Evolutionary conservation across 2,329 filamentous ascomycete species (phyloP).

Genomic region (Alternaria metachromatica): DNA sequence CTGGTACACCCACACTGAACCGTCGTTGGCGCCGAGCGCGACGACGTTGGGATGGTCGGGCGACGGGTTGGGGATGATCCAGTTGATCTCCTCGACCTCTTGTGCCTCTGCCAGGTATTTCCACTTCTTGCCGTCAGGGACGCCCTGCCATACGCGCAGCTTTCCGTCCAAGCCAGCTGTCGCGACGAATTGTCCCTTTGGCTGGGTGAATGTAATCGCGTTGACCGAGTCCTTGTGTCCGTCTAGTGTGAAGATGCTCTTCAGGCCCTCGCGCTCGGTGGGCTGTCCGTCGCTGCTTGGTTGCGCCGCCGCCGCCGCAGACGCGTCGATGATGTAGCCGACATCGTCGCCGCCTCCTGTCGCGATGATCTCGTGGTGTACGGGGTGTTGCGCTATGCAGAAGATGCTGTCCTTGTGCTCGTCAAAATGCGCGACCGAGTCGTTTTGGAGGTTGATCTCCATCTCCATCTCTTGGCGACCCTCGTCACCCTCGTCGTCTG

Average conservation of each 20-base stretch:
- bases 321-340: constrained; percentile 84
- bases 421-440: constrained; percentile 93
- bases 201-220: constrained; percentile 81
- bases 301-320: constrained; percentile 68
- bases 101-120: constrained; percentile 77
- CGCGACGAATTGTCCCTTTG: constrained; percentile 82
- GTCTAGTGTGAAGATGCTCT: constrained; percentile 76
- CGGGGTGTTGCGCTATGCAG: constrained; percentile 90
- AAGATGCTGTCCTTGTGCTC: constrained; percentile 89
- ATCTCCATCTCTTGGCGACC: constrained; percentile 62
- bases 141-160: constrained; percentile 71
- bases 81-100: constrained; percentile 96
- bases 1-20: constrained; percentile 95
- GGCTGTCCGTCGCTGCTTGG: constrained; percentile 63
- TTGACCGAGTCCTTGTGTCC: constrained; percentile 94
- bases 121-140: constrained; percentile 62
- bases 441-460: constrained; percentile 85
- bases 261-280: constrained; percentile 64
- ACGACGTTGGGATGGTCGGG: constrained; percentile 77
- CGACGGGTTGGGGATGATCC: constrained; percentile 79
- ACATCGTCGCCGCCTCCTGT: constrained; percentile 88
- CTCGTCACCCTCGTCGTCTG: constrained; percentile 65
- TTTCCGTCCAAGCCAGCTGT: constrained; percentile 88
- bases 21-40: constrained; percentile 87
- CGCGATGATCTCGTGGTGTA: constrained; percentile 76